Conservation (phyloP, 805 yeast genomes). For the Pichia scutulata region DNA sequence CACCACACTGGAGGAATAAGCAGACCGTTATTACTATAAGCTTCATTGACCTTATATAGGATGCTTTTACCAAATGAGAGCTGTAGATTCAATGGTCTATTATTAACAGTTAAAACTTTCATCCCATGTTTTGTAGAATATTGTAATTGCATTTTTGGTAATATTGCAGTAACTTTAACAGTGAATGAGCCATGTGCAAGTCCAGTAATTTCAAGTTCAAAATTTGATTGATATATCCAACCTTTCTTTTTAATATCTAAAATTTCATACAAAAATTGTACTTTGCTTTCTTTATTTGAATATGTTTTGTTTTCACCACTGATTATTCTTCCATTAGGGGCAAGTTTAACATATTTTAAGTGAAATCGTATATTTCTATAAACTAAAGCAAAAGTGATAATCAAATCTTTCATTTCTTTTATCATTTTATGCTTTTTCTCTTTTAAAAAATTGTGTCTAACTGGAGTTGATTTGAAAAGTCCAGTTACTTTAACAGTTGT, state of each 20-base stretch:
- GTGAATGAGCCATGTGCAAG: not conserved
- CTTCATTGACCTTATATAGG: constrained; percentile 16
- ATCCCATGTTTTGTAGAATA: constrained; percentile 18
- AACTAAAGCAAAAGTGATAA: constrained; percentile 28
- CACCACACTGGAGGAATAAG: constrained; percentile 31
- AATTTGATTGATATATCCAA: constrained; percentile 15
- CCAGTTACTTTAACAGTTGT: constrained; percentile 29
- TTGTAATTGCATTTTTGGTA: constrained; percentile 31
- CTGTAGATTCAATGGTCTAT: constrained; percentile 23
- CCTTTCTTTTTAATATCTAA: constrained; percentile 14
- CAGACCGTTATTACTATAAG: constrained; percentile 20
- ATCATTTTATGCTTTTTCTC: constrained; percentile 21
- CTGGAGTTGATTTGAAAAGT: constrained; percentile 28
- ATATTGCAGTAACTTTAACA: constrained; percentile 14
- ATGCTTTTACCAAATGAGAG: constrained; percentile 28
- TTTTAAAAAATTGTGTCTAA: constrained; percentile 26
- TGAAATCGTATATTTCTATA: constrained; percentile 27
- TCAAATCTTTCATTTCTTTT: constrained; percentile 19
- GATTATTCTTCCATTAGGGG: constrained; percentile 11
- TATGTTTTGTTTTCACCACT: constrained; percentile 10
- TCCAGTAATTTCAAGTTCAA: not conserved
- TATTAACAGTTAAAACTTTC: constrained; percentile 30
- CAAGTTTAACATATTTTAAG: constrained; percentile 17
- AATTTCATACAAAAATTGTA: constrained; percentile 11
- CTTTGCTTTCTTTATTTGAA: constrained; percentile 7